Base-by-base conservation (phyloP, 306 rosid genomes). In the cucumber (Cucumis sativus) region DNA sequence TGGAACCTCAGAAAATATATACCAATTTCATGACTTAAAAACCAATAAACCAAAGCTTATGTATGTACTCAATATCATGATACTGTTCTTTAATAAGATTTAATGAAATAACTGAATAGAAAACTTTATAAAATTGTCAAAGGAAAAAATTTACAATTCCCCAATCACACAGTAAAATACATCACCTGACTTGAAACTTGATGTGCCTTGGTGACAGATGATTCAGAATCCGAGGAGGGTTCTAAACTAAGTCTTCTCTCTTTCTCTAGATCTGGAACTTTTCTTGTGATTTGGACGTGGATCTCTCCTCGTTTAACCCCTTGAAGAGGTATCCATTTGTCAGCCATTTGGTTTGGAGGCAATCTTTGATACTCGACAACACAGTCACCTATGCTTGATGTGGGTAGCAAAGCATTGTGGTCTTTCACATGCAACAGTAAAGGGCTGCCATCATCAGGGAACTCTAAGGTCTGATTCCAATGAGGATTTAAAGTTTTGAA, bases 321-420 rank as follows among this genome's bases (percentile, higher is more conserved):
- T 82, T 88, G 98, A 58, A 96, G 98, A 60, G 99, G 99, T 82
- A 96, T 96, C 99, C 99, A 96, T 86, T 92, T 91, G 83, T 91
- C 96, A 10, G 96, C 88, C 81, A 54, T 89, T 64, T 89, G 89
- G 75, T 96, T 92, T 11, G 89, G 96, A 39, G 97, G 92, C 82
- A 96, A 84, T 79, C 91, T 78, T 79, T 88, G 97, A 80, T 96
- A 96, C 73, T 96, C 99, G 2, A 96, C 98, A 6, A 84, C 90
- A 73, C 99, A 96, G 64, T 87, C 91, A 5, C 99, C 99, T 10
- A 96, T 91, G 63, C 87, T 92, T 49, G 93, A 83, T 33, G 97
- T 84, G 6, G 94, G 96, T 13, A 96, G 85, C 20, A 92, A 62
- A 11, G 90, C 91, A 67, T 96, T 96, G 77, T 96, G 89, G 83